Evolutionary conservation across 2,329 filamentous ascomycete genomes (phyloP).

Genomic region (Fusarium globosum): DNA sequence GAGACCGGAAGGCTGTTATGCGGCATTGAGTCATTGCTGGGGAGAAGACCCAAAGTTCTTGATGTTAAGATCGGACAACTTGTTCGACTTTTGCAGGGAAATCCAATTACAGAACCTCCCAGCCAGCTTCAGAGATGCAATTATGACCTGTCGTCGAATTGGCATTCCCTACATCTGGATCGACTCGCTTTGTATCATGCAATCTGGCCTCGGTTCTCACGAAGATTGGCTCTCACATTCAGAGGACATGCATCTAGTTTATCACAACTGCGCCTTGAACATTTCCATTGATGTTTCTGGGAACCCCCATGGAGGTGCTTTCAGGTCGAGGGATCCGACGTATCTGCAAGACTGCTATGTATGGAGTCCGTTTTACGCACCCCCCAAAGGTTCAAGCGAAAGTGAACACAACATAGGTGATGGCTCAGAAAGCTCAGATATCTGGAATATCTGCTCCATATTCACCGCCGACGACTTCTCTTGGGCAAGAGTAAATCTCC

Average conservation of each 20-base stretch:
- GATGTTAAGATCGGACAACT: background rate
- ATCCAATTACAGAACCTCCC: background rate
- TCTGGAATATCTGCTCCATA: background rate
- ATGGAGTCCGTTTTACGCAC: background rate
- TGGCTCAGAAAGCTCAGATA: fast-evolving
- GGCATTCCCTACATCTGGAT: slow-evolving; percentile 1
- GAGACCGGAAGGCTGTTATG: background rate
- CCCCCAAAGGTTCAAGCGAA: background rate
- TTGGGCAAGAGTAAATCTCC: background rate
- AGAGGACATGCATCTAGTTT: background rate
- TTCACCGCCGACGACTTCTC: background rate
- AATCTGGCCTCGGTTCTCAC: background rate
- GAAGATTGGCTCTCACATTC: background rate
- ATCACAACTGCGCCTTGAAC: background rate
- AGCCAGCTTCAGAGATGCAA: background rate
- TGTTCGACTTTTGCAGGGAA: background rate
- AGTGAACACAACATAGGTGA: too few species aligned
- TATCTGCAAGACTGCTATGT: background rate
- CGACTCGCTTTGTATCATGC: slow-evolving; percentile 8
- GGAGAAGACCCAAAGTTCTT: background rate
- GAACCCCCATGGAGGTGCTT: background rate
- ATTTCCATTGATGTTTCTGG: background rate
- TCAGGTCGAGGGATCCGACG: background rate
- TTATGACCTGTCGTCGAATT: background rate
- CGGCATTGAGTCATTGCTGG: background rate